A percentile compares a stretch with the other conserved stretches of the same genome.
Conservation (phyloP, 2,329 filamentous ascomycete species). For the Fusarium tricinctum region DNA sequence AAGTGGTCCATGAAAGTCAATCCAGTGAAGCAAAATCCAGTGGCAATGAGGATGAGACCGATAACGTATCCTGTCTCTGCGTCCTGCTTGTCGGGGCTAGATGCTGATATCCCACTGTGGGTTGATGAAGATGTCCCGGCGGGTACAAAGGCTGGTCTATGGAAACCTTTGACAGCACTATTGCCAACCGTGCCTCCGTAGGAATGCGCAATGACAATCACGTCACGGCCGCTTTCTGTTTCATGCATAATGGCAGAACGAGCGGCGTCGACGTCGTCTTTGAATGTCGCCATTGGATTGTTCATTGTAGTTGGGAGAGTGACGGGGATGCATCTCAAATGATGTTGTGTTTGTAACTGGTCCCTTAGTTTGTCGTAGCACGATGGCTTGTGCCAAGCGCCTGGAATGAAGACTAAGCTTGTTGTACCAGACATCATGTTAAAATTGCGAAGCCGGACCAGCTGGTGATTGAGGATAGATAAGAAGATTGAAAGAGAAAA, state of each 20-base stretch:
- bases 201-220: slow-evolving; percentile 9
- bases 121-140: no score
- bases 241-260: not conserved
- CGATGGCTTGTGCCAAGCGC: slow-evolving; percentile 8
- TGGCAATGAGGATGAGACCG: slow-evolving; percentile 1
- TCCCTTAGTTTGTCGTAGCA: not conserved
- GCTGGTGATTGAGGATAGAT: no score
- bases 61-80: not conserved
- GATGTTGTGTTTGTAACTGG: not conserved
- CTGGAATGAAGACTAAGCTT: not conserved
- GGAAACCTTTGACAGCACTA: not conserved
- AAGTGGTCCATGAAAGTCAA: slow-evolving; percentile 7
- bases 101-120: no score
- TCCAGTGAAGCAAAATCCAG: not conserved
- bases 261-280: slow-evolving; percentile 6
- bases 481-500: no score
- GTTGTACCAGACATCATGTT: not conserved
- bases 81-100: not conserved
- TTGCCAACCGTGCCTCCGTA: slow-evolving; percentile 10
- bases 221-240: not conserved
- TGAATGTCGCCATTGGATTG: not conserved
- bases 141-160: not conserved
- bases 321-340: slow-evolving; percentile 1
- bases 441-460: no score
- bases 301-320: slow-evolving; percentile 1